Evolutionary conservation across 306 rosid genomes (phyloP).

Genomic region (Delonix regia): DNA sequence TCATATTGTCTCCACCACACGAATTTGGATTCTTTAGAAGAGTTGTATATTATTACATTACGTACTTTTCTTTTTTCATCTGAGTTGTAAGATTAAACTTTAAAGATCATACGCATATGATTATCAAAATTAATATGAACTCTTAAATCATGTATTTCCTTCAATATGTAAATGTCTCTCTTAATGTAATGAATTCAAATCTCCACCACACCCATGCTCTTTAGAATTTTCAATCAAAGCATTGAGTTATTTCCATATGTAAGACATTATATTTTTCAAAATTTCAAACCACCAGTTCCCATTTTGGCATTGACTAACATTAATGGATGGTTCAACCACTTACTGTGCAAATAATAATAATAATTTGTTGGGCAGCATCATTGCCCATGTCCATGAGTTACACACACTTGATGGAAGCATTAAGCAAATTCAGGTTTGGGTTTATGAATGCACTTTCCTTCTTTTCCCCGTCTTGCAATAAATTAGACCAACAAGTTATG

Average conservation of each 20-base stretch:
- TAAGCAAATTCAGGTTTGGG: slow-evolving; percentile 40
- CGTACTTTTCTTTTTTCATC: too few relatives aligned
- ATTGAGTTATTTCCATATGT: not conserved
- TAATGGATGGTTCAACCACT: slow-evolving; percentile 62
- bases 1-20: too few relatives aligned
- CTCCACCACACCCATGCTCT: too few relatives aligned
- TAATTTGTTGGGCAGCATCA: slow-evolving; percentile 36
- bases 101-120: too few relatives aligned
- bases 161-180: too few relatives aligned
- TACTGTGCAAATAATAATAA: slow-evolving; percentile 47
- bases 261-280: not conserved
- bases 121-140: too few relatives aligned
- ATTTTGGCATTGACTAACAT: slow-evolving; percentile 39
- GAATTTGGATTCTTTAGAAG: too few relatives aligned
- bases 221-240: too few relatives aligned
- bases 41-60: too few relatives aligned
- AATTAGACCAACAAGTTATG: slow-evolving; percentile 49
- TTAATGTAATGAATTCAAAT: too few relatives aligned
- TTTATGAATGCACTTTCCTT: slow-evolving; percentile 44
- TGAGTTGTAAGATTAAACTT: too few relatives aligned
- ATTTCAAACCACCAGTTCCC: not conserved
- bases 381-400: slow-evolving; percentile 25
- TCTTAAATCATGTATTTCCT: too few relatives aligned
- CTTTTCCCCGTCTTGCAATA: slow-evolving; percentile 38
- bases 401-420: slow-evolving; percentile 42